Conservation (phyloP, 1,139 yeast species). For the Kodamaea suecica region DNA sequence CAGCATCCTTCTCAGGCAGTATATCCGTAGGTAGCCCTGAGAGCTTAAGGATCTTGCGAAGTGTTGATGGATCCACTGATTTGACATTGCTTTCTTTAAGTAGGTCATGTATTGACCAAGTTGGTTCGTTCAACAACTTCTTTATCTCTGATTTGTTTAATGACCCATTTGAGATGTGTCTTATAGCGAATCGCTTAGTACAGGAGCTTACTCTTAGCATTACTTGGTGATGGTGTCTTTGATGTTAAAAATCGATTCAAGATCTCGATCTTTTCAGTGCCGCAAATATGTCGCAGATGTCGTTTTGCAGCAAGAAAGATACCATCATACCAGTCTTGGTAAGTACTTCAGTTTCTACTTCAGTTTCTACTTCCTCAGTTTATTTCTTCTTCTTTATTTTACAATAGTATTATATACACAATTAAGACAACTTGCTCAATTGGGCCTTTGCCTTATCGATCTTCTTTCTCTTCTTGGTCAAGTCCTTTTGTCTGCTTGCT, state of each 20-base stretch:
- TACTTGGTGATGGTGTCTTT: too few species aligned
- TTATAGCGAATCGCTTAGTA: too few species aligned
- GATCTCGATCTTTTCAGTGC: too few species aligned
- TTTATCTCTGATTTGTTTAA: slow-evolving; percentile 4
- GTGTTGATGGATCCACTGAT: slow-evolving; percentile 2
- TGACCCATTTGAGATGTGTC: too few species aligned
- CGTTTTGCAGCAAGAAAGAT: too few species aligned
- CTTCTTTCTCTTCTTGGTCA: slow-evolving; percentile 76
- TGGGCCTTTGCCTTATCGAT: slow-evolving; percentile 65
- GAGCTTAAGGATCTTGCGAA: slow-evolving; percentile 35
- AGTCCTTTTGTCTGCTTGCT: slow-evolving; percentile 70
- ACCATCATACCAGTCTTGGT: too few species aligned
- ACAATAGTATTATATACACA: slow-evolving; percentile 2
- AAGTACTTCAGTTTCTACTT: background rate
- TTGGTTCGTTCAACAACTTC: slow-evolving; percentile 19
- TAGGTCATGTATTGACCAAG: slow-evolving; percentile 29
- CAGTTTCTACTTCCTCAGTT: background rate
- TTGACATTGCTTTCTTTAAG: slow-evolving; percentile 16
- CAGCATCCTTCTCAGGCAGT: slow-evolving; percentile 21
- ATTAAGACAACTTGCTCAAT: slow-evolving; percentile 35
- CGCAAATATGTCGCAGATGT: too few species aligned
- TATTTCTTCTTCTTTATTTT: background rate
- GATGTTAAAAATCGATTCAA: too few species aligned
- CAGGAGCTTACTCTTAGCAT: too few species aligned
- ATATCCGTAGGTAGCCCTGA: slow-evolving; percentile 42